Evolutionary conservation across 1,284 basidiomycete genomes (phyloP).

Genomic region (Melampsora americana): DNA sequence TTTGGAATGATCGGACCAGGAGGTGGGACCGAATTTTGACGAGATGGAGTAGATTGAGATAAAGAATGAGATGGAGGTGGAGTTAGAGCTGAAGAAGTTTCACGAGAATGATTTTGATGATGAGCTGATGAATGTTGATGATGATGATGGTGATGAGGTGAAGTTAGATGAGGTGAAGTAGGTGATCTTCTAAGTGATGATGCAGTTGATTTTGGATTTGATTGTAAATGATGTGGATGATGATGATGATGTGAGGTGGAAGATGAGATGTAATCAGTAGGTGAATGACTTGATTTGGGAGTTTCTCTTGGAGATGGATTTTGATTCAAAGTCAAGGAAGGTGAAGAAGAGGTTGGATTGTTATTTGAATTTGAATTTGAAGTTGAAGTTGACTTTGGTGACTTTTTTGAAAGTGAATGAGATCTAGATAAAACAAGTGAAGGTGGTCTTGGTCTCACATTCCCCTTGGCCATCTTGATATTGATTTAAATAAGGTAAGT

Average conservation of each 20-base stretch:
- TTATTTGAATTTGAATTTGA: constrained; percentile 4
- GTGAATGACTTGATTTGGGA: background rate
- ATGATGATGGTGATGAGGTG: background rate
- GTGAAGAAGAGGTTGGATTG: background rate
- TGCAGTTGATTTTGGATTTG: background rate
- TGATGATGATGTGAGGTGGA: background rate
- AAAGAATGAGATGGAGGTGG: background rate
- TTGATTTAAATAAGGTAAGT: no score
- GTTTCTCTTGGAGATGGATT: background rate
- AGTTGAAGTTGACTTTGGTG: constrained; percentile 10
- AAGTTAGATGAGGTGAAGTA: constrained; percentile 4
- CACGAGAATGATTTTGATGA: background rate
- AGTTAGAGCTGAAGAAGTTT: constrained; percentile 5
- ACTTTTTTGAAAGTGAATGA: constrained; percentile 42
- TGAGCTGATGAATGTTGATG: constrained; percentile 4
- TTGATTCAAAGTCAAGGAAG: background rate
- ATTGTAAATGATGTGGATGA: background rate
- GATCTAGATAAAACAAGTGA: constrained; percentile 37
- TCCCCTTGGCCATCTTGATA: constrained; percentile 20
- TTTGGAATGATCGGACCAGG: constrained; percentile 3
- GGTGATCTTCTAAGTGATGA: constrained; percentile 4
- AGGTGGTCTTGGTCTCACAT: constrained; percentile 36
- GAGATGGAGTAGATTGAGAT: constrained; percentile 1
- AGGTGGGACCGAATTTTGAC: constrained; percentile 11
- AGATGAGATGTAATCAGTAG: background rate